phyloP scores from a whole-genome alignment of 2,329 filamentous ascomycete species.

The Apiospora aurea region DNA sequence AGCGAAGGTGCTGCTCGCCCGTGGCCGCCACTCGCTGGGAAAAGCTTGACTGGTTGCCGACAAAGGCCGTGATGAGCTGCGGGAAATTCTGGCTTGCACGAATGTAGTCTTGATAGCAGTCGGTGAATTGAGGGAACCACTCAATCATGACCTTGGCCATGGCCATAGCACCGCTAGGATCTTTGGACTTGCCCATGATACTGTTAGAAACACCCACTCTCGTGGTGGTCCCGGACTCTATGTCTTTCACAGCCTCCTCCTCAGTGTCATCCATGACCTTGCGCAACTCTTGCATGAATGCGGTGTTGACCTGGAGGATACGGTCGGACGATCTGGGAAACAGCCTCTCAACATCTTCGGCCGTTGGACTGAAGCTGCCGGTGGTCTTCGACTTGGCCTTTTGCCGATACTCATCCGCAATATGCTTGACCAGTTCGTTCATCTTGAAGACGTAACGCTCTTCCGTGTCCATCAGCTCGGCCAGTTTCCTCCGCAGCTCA shows the following conservation, averaged over 20 bases:
- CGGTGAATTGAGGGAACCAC: slow-evolving; percentile 92
- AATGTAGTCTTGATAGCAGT: slow-evolving; percentile 93
- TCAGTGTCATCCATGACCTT: slow-evolving; percentile 84
- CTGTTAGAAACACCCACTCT: slow-evolving; percentile 51
- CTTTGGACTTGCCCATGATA: slow-evolving; percentile 59
- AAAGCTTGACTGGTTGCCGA: slow-evolving; percentile 84
- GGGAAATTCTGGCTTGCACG: slow-evolving; percentile 88
- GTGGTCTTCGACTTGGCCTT: slow-evolving; percentile 66
- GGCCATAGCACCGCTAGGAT: slow-evolving; percentile 78
- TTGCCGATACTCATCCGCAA: slow-evolving; percentile 81
- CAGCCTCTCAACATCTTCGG: slow-evolving; percentile 74
- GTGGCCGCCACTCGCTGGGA: slow-evolving; percentile 80
- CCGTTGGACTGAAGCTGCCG: slow-evolving; percentile 73
- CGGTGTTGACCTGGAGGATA: slow-evolving; percentile 82
- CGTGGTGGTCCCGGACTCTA: slow-evolving; percentile 65
- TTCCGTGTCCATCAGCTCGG: slow-evolving; percentile 90
- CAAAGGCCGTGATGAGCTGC: slow-evolving; percentile 77
- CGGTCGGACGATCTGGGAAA: slow-evolving; percentile 83
- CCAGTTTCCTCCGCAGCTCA: slow-evolving; percentile 85
- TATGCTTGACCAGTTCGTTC: slow-evolving; percentile 79
- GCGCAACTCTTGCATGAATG: slow-evolving; percentile 79
- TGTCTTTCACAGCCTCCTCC: slow-evolving; percentile 77
- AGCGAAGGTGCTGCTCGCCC: slow-evolving; percentile 90
- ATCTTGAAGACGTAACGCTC: slow-evolving; percentile 92
- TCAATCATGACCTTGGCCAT: slow-evolving; percentile 85